These are phyloP conservation scores for Raphanus raphanistrum DNA, from an alignment of 345 rosid genomes.

Conservation along the genomic window DNA sequence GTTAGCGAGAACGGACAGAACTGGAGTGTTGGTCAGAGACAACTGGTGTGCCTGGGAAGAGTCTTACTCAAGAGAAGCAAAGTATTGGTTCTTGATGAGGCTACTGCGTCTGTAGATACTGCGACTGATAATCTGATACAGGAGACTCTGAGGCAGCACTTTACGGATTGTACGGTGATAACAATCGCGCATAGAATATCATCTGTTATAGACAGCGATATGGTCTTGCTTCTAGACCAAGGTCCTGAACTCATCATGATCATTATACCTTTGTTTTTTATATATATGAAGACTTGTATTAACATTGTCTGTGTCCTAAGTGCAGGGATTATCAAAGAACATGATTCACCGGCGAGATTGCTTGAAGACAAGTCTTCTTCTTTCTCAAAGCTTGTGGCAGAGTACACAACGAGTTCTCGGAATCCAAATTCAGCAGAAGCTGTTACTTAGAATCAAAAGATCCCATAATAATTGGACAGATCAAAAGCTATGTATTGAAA, in stretches of 20 bases:
- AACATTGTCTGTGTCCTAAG: not conserved
- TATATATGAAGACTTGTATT: not conserved
- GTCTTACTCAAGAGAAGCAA: not conserved
- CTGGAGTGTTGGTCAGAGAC: conserved; percentile 3
- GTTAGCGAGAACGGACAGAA: not conserved
- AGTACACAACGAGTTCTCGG: conserved; percentile 62
- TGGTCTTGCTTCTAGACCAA: not conserved
- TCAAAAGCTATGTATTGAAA: not conserved
- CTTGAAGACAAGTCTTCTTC: conserved; percentile 44
- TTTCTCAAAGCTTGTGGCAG: conserved; percentile 64
- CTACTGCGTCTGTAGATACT: not conserved
- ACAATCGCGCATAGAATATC: not conserved
- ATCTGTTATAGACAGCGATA: not conserved
- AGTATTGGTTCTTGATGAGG: not conserved
- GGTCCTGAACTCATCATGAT: conserved; percentile 6
- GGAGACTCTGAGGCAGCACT: not conserved
- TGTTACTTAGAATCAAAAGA: not conserved
- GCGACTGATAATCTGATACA: not conserved
- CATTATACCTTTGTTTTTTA: not conserved
- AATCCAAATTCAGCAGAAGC: conserved; percentile 9
- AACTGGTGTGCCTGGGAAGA: not conserved
- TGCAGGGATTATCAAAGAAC: conserved; percentile 67
- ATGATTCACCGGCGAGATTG: conserved; percentile 47
- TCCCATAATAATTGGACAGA: not conserved
- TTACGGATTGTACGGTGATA: not conserved